Base-by-base conservation (phyloP, 2,329 filamentous ascomycete genomes). In the Nigrograna mackinnonii region DNA sequence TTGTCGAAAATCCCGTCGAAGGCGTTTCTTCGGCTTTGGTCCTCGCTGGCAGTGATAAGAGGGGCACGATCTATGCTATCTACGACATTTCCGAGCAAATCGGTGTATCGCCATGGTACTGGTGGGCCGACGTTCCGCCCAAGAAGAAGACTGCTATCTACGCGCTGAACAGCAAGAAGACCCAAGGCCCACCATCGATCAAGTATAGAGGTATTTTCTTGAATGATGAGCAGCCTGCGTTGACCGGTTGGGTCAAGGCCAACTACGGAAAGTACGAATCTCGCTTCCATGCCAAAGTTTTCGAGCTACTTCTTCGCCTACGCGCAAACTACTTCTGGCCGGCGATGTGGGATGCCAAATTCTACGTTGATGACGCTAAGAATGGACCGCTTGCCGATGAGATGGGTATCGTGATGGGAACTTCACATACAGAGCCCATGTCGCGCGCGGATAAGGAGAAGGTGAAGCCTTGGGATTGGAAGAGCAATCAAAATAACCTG, bases 311-410 rank as follows among this genome's bases (percentile, higher is more conserved):
- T 0, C 77, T 89, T 6, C 78, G 86, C 3, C 71, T 88, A 17
- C 77, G 81, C 13, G 85, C 85, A 17, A 89, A 89, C 64, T 88
- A 87, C 56, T 70, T 89, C 35, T 89, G 86, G 86, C 86, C 85
- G 0, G 77, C 84, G 1, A 72, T 80, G 57, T 89, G 85, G 86
- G 78, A 75, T 2, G 78, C 75, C 42, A 86, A 86, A 71, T 86
- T 88, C 54, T 80, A 84, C 58, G 76, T 85, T 3, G 86, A 89
- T 47, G 85, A 89, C 58, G 72, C 79, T 2, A 71, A 75, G 17
- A 88, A 84, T 52, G 83, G 86, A 55, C 79, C 81, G 1, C 72
- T 86, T 2, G 83, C 85, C 0, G 83, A 89, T 54, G 83, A 84
- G 9, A 88, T 82, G 62, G 85, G 84, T 32, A 80, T 89, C 39